Percentiles rank a stretch among this genome's conserved stretches.
Evolutionary conservation across 2,329 filamentous ascomycete genomes (phyloP).

Genomic region (Aspergillus oerlinghausenensis): DNA sequence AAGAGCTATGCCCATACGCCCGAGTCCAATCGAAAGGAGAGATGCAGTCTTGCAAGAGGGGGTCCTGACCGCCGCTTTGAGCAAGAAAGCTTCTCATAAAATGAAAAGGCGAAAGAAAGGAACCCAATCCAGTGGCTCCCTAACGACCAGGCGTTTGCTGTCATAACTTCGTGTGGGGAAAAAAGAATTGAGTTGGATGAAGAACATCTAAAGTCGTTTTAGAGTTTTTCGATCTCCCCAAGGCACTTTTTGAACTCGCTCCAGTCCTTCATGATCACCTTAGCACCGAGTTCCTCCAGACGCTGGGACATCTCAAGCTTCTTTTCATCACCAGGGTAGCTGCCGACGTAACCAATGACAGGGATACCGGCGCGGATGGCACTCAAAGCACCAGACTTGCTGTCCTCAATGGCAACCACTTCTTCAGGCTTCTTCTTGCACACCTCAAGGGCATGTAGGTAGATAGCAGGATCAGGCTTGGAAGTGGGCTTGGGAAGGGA

Average conservation of each 20-base stretch:
- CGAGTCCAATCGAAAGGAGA: not conserved
- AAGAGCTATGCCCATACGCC: not conserved
- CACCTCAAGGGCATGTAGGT: constrained; percentile 69
- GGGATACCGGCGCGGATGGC: constrained; percentile 73
- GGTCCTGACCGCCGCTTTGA: not conserved
- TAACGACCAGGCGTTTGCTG: constrained; percentile 27
- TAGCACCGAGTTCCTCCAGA: constrained; percentile 58
- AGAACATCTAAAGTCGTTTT: constrained; percentile 14
- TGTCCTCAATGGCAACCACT: constrained; percentile 81
- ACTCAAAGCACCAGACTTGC: constrained; percentile 76
- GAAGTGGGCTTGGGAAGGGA: constrained; percentile 74
- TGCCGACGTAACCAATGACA: constrained; percentile 79
- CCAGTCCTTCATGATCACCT: constrained; percentile 55
- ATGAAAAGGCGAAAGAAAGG: constrained; percentile 1
- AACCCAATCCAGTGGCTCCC: constrained; percentile 13
- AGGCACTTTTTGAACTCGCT: constrained; percentile 42
- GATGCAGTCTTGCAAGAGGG: not conserved
- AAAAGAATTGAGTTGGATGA: not conserved
- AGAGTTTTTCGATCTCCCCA: constrained; percentile 36
- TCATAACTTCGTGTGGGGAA: constrained; percentile 27
- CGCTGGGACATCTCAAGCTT: constrained; percentile 61
- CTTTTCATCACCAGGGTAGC: constrained; percentile 59
- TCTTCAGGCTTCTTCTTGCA: constrained; percentile 68
- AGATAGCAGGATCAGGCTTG: constrained; percentile 89
- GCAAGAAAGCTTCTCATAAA: not conserved